These are phyloP conservation scores for Helianthus tuberosus DNA, from an alignment of 129 eudicot species.

Conservation along the genomic window DNA sequence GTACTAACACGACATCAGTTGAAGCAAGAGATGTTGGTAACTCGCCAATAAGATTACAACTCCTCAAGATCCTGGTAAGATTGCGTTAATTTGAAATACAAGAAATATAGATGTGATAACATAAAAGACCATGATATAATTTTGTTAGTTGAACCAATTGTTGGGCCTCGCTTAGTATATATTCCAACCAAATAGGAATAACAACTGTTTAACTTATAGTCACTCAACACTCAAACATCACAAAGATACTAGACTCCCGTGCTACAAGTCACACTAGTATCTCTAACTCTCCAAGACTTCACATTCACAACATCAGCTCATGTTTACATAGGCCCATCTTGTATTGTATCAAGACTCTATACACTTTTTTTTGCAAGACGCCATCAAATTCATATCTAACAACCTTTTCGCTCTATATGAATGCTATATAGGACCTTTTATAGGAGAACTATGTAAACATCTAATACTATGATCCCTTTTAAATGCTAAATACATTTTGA, in stretches of 20 bases:
- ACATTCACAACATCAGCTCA: neutral
- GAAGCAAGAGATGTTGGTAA: constrained; percentile 53
- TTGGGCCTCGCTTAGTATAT: neutral
- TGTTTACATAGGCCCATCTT: neutral
- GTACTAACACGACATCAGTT: constrained; percentile 54
- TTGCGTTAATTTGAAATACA: neutral
- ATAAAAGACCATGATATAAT: neutral
- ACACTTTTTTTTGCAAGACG: neutral
- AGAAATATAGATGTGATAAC: constrained; percentile 1
- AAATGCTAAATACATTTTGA: neutral
- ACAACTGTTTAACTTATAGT: neutral
- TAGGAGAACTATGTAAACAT: neutral
- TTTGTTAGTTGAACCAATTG: neutral
- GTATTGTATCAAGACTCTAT: neutral
- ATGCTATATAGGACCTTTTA: neutral
- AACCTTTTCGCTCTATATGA: neutral
- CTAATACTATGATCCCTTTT: neutral
- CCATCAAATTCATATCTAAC: neutral
- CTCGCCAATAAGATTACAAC: constrained; percentile 67
- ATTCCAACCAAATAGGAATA: neutral
- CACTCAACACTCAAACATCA: neutral
- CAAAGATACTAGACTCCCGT: neutral
- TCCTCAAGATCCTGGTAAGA: constrained; percentile 74
- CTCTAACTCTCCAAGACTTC: too few species aligned
- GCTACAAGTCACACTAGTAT: neutral